Percentiles rank a stretch among this genome's conserved stretches.
Evolutionary conservation across 345 rosid genomes (phyloP).

Genomic region (Cardamine chenopodiifolia): DNA sequence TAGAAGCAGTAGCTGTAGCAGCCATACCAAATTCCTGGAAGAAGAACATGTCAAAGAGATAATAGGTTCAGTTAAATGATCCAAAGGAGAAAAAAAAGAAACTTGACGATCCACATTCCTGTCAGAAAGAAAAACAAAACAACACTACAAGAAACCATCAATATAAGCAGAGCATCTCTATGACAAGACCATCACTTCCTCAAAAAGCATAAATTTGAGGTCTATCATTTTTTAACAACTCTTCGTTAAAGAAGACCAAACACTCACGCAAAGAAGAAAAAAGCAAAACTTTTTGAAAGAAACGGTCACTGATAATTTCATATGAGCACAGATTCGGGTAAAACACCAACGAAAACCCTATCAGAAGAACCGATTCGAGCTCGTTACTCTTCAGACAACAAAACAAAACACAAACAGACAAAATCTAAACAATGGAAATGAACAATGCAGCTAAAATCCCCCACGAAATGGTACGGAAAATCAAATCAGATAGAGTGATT

Average conservation of each 20-base stretch:
- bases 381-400: background rate
- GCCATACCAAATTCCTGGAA: conserved; percentile 51
- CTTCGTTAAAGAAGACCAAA: background rate
- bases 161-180: background rate
- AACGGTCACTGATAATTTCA: background rate
- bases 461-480: background rate
- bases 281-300: background rate
- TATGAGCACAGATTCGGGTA: background rate
- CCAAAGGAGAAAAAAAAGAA: background rate
- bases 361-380: conserved; percentile 21
- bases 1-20: conserved; percentile 66
- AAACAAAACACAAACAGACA: background rate
- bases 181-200: background rate
- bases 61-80: background rate
- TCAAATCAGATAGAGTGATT: background rate
- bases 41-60: conserved; percentile 1
- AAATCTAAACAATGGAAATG: background rate
- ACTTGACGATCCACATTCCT: background rate
- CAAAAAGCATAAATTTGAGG: background rate
- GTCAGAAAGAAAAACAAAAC: background rate
- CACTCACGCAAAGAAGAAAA: background rate
- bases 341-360: conserved; percentile 32
- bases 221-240: background rate
- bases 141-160: background rate
- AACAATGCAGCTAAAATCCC: conserved; percentile 29